These are phyloP conservation scores for Saitozyma podzolica DNA, from an alignment of 768 basidiomycete genomes.

Conservation along the genomic window DNA sequence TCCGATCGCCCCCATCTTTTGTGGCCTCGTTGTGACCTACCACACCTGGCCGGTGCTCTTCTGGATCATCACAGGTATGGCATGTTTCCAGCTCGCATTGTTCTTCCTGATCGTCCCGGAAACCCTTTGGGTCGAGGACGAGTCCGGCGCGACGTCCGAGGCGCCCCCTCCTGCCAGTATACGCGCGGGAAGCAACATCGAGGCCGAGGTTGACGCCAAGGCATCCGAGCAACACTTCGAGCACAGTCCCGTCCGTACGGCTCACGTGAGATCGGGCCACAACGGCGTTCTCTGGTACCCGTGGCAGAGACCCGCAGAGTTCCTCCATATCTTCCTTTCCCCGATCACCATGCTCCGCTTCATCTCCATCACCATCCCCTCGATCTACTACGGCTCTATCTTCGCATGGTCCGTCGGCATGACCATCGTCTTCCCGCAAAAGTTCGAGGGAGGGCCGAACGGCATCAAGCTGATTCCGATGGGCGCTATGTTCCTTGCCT, in stretches of 20 bases:
- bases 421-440: slow-evolving; percentile 32
- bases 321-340: slow-evolving; percentile 10
- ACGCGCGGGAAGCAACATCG: background rate
- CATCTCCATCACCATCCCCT: slow-evolving; percentile 23
- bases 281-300: slow-evolving; percentile 35
- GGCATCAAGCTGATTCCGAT: slow-evolving; percentile 20
- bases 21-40: slow-evolving; percentile 26
- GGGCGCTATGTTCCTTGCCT: slow-evolving; percentile 30
- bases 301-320: slow-evolving; percentile 34
- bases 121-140: slow-evolving; percentile 32
- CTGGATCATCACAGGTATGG: slow-evolving; percentile 34
- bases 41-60: slow-evolving; percentile 30
- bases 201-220: background rate
- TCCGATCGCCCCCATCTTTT: slow-evolving; percentile 32
- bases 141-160: background rate
- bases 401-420: slow-evolving; percentile 37
- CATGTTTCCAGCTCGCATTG: slow-evolving; percentile 21
- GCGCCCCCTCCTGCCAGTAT: no score
- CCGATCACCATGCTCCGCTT: slow-evolving; percentile 33
- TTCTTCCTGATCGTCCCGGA: slow-evolving; percentile 34
- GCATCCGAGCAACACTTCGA: slow-evolving; percentile 14
- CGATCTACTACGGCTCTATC: slow-evolving; percentile 33
- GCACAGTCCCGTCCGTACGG: background rate
- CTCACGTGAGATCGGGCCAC: slow-evolving; percentile 2
- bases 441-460: slow-evolving; percentile 30